These are phyloP conservation scores for Penicillium daleae DNA, from an alignment of 495 filamentous ascomycete genomes.

Conservation along the genomic window DNA sequence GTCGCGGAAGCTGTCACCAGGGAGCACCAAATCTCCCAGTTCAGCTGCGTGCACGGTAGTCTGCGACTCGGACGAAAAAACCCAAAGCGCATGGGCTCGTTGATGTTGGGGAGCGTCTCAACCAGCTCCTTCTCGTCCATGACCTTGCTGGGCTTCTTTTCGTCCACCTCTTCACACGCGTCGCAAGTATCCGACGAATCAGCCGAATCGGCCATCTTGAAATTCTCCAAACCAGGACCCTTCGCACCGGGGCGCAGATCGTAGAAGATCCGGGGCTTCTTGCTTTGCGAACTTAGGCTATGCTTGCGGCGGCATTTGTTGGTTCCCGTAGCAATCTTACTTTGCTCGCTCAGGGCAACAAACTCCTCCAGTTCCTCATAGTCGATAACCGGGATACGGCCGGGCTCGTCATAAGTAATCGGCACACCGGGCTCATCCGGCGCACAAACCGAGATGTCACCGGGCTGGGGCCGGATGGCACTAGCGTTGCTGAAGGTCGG, in stretches of 20 bases:
- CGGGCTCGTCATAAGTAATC: constrained; percentile 49
- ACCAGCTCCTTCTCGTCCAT: constrained; percentile 40
- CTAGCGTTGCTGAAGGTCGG: constrained; percentile 66
- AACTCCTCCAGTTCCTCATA: constrained; percentile 90
- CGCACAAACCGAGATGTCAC: constrained; percentile 46
- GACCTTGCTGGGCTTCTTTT: constrained; percentile 30
- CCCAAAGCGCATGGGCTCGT: constrained; percentile 78
- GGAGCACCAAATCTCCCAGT: constrained; percentile 82
- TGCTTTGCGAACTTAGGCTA: constrained; percentile 56
- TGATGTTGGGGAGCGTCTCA: constrained; percentile 43
- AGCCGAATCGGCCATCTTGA: constrained; percentile 38
- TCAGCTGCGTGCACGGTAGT: constrained; percentile 88
- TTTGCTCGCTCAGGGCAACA: constrained; percentile 63
- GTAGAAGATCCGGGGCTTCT: constrained; percentile 60
- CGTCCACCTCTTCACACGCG: constrained; percentile 13
- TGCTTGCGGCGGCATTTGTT: constrained; percentile 46
- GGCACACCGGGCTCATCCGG: constrained; percentile 90
- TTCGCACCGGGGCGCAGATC: constrained; percentile 58
- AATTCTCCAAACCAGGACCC: constrained; percentile 28
- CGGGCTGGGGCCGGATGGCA: constrained; percentile 48
- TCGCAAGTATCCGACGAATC: constrained; percentile 22
- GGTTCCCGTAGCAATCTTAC: constrained; percentile 29
- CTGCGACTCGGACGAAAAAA: constrained; percentile 93
- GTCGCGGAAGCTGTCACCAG: constrained; percentile 85
- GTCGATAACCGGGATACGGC: constrained; percentile 70